These are phyloP conservation scores for Leccinum solheimii DNA, from an alignment of 1,284 basidiomycete genomes.

Conservation along the genomic window DNA sequence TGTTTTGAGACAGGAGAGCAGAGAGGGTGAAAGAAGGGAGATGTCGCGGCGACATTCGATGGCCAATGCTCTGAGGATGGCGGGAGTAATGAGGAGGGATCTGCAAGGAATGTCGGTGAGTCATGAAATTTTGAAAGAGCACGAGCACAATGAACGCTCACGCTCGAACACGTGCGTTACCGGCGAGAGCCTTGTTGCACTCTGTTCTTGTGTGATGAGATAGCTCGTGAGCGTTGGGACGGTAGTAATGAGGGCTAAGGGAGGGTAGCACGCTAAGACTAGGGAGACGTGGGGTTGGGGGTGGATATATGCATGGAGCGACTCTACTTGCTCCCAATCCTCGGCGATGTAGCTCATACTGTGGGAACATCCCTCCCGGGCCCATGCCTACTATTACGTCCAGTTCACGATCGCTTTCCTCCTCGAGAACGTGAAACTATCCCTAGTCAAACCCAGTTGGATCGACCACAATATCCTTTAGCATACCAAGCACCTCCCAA, in stretches of 20 bases:
- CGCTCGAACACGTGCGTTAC: conserved; percentile 80
- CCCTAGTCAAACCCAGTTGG: conserved; percentile 49
- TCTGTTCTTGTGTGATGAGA: conserved; percentile 76
- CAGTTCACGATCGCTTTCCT: conserved; percentile 51
- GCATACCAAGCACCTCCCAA: conserved; percentile 44
- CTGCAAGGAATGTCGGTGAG: conserved; percentile 40
- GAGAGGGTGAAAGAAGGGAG: conserved; percentile 74
- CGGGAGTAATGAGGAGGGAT: conserved; percentile 83
- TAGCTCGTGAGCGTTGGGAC: conserved; percentile 87
- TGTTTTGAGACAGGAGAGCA: conserved; percentile 73
- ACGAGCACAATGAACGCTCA: conserved; percentile 43
- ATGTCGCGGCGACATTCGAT: conserved; percentile 90
- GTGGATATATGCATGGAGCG: conserved; percentile 58
- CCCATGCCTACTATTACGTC: not conserved
- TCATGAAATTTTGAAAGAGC: too few species aligned
- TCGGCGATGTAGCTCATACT: not conserved
- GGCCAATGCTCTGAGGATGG: conserved; percentile 83
- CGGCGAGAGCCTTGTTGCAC: conserved; percentile 64
- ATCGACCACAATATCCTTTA: conserved; percentile 48
- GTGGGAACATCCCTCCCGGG: conserved; percentile 14
- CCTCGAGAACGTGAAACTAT: conserved; percentile 48
- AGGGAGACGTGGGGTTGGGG: conserved; percentile 81
- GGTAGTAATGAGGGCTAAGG: conserved; percentile 75
- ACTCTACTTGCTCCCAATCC: not conserved
- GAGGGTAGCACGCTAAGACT: conserved; percentile 89